These are phyloP conservation scores for Backusella sp. DNA, from an alignment of 192 early-diverging fungal species.

Conservation along the genomic window DNA sequence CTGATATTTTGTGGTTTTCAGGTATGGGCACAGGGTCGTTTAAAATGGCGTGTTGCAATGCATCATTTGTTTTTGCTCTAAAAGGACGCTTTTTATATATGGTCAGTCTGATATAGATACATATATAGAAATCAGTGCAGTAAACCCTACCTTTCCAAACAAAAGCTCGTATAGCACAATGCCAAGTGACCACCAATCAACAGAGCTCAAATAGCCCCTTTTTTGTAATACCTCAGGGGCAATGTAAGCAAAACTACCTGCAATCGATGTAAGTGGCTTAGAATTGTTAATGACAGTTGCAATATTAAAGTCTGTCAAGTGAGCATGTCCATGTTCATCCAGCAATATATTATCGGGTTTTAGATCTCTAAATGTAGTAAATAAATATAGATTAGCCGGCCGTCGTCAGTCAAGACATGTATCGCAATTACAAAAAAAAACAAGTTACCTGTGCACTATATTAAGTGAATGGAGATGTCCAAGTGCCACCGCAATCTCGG, in stretches of 20 bases:
- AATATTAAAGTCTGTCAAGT: conserved; percentile 88
- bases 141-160: conserved; percentile 66
- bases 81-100: conserved; percentile 68
- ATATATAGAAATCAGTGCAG: background rate
- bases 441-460: conserved; percentile 64
- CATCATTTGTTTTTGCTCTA: conserved; percentile 81
- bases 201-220: conserved; percentile 51
- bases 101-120: background rate
- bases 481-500: conserved; percentile 65
- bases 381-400: background rate
- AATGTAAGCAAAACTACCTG: conserved; percentile 89
- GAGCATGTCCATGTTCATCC: conserved; percentile 75
- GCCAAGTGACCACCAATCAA: conserved; percentile 81
- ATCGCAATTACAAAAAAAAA: background rate
- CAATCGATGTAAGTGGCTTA: conserved; percentile 69
- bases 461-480: conserved; percentile 64
- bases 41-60: conserved; percentile 69
- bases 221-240: conserved; percentile 73
- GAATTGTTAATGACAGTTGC: conserved; percentile 66
- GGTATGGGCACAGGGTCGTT: conserved; percentile 65
- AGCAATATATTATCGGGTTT: conserved; percentile 87
- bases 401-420: background rate
- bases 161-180: conserved; percentile 75
- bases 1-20: conserved; percentile 46
- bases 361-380: conserved; percentile 54